phyloP scores from a whole-genome alignment of 2,329 filamentous ascomycete genomes.

The Geosmithia putterillii region DNA sequence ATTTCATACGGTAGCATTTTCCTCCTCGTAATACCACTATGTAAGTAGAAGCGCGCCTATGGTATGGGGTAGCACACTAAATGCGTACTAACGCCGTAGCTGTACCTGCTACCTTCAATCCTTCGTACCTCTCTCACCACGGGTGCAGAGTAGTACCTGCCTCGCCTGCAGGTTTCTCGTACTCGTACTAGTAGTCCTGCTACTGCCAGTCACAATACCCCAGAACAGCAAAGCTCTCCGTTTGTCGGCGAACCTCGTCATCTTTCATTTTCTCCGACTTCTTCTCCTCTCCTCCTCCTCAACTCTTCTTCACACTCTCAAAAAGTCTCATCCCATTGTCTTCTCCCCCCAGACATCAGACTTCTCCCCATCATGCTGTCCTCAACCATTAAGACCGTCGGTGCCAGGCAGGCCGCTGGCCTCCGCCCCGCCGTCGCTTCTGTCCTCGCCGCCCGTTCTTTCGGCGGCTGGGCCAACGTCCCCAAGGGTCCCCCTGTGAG shows the following conservation, averaged over 20 bases:
- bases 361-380: slow-evolving; percentile 36
- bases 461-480: slow-evolving; percentile 82
- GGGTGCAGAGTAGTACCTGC: too few relatives aligned
- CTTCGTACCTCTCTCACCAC: background rate
- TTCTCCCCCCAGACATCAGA: slow-evolving; percentile 3
- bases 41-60: background rate
- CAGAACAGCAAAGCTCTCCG: background rate
- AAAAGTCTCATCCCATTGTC: background rate
- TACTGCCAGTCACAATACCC: too few relatives aligned
- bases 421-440: slow-evolving; percentile 24
- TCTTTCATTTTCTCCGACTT: background rate
- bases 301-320: background rate
- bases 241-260: background rate
- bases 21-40: background rate
- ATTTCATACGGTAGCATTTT: background rate
- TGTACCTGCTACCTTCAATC: background rate
- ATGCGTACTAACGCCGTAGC: background rate
- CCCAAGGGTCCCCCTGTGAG: slow-evolving; percentile 88
- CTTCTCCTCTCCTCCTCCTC: background rate
- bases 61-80: background rate
- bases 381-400: slow-evolving; percentile 33
- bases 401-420: slow-evolving; percentile 32
- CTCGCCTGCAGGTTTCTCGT: too few relatives aligned
- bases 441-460: slow-evolving; percentile 36
- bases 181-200: too few relatives aligned